Conservation (phyloP, 2,329 filamentous ascomycete genomes). For the Apiospora hydei region DNA sequence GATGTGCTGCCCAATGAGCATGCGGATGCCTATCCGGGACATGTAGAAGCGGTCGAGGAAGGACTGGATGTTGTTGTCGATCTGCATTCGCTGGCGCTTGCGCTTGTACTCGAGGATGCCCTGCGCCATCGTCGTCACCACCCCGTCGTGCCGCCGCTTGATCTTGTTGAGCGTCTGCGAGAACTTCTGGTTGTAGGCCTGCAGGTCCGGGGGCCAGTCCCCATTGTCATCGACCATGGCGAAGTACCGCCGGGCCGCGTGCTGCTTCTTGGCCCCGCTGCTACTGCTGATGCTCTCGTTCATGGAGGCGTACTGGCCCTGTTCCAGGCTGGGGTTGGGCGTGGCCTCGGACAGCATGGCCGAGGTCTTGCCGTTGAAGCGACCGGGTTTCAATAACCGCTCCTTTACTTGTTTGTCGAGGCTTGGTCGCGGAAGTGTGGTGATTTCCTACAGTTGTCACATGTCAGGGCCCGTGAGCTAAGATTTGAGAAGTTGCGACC, state of each 20-base stretch:
- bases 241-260: constrained; percentile 79
- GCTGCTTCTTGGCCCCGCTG: constrained; percentile 56
- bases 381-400: constrained; percentile 75
- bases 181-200: constrained; percentile 93
- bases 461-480: constrained; percentile 34
- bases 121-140: constrained; percentile 97
- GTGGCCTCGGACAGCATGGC: constrained; percentile 82
- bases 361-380: constrained; percentile 60
- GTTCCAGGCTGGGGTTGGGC: constrained; percentile 86
- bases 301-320: constrained; percentile 78
- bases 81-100: constrained; percentile 94
- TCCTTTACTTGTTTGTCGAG: constrained; percentile 79
- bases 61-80: constrained; percentile 95
- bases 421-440: constrained; percentile 78
- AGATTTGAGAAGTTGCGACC: not conserved
- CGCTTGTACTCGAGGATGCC: constrained; percentile 98
- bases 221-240: constrained; percentile 86
- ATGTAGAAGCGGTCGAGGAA: constrained; percentile 99
- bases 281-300: constrained; percentile 54
- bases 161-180: constrained; percentile 89
- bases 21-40: constrained; percentile 98
- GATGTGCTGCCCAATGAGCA: constrained; percentile 99
- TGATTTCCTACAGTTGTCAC: constrained; percentile 77
- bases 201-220: constrained; percentile 93
- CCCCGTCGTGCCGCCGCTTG: constrained; percentile 94